Evolutionary conservation across 805 yeast genomes (phyloP).

Genomic region (Candida andamanensis): DNA sequence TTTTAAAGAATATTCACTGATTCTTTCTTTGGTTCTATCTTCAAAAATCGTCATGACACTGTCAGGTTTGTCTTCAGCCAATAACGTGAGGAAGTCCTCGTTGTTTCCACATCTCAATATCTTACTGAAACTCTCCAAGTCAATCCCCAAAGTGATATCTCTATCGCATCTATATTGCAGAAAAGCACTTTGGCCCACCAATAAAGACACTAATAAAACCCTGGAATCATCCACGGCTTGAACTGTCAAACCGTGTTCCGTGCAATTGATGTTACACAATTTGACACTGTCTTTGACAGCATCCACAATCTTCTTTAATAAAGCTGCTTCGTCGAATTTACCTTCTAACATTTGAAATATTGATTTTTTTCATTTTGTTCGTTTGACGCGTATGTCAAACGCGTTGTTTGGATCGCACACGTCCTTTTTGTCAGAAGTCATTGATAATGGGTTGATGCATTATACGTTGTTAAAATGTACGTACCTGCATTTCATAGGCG

Average conservation of each 20-base stretch:
- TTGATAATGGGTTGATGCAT: too few relatives aligned
- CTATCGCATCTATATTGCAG: constrained; percentile 93
- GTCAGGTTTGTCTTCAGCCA: constrained; percentile 88
- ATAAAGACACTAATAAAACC: constrained; percentile 82
- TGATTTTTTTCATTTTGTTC: background rate
- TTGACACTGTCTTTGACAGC: constrained; percentile 93
- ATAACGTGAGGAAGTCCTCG: constrained; percentile 79
- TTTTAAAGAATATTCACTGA: constrained; percentile 85
- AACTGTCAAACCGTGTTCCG: constrained; percentile 90
- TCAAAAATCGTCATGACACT: constrained; percentile 77
- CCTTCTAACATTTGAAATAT: constrained; percentile 79
- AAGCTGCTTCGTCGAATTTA: constrained; percentile 87
- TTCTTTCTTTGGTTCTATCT: constrained; percentile 84
- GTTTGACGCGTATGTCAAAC: constrained; percentile 1
- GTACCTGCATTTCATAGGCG: too few relatives aligned
- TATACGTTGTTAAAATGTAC: too few relatives aligned
- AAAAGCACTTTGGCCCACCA: constrained; percentile 85
- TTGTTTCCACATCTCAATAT: constrained; percentile 88
- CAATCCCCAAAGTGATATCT: constrained; percentile 86
- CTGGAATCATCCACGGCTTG: constrained; percentile 98
- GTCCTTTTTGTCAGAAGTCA: too few relatives aligned
- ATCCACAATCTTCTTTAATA: constrained; percentile 88
- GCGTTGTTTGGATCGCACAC: too few relatives aligned
- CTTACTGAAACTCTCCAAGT: constrained; percentile 80
- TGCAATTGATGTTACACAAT: constrained; percentile 93